A percentile compares a stretch with the other conserved stretches of the same genome.
Evolutionary conservation across 2,329 filamentous ascomycete genomes (phyloP).

Genomic region (Alternaria arborescens): DNA sequence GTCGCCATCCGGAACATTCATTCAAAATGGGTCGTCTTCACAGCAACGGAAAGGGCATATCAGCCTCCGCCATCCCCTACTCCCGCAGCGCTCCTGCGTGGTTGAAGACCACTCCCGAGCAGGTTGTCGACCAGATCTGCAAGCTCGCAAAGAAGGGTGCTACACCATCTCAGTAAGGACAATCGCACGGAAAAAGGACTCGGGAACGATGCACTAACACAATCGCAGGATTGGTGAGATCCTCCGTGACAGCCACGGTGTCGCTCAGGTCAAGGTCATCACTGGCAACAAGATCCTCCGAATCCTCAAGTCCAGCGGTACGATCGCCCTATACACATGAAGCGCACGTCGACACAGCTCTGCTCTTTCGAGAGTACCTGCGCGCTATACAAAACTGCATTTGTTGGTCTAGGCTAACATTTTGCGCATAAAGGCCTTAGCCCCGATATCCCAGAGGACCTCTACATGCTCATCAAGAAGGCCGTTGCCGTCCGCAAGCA

Average conservation of each 20-base stretch:
- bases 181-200: not conserved
- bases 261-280: conserved; percentile 87
- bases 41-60: conserved; percentile 99
- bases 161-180: conserved; percentile 79
- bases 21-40: conserved; percentile 94
- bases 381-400: conserved; percentile 73
- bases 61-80: conserved; percentile 94
- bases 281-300: conserved; percentile 85
- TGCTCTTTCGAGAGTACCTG: conserved; percentile 46
- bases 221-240: conserved; percentile 82
- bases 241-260: conserved; percentile 96
- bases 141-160: conserved; percentile 99
- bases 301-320: conserved; percentile 62
- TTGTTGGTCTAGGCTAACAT: conserved; percentile 51
- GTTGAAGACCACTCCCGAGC: conserved; percentile 98
- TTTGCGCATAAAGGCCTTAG: conserved; percentile 77
- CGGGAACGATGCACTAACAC: conserved; percentile 17
- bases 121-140: conserved; percentile 99
- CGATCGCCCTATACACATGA: conserved; percentile 60
- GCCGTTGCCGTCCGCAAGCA: conserved; percentile 94
- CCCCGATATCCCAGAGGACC: conserved; percentile 98
- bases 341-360: conserved; percentile 50
- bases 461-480: conserved; percentile 99
- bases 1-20: conserved; percentile 31
- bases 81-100: conserved; percentile 90